Evolutionary conservation across 2,329 filamentous ascomycete genomes (phyloP).

Genomic region (Phyllosticta citriasiana): DNA sequence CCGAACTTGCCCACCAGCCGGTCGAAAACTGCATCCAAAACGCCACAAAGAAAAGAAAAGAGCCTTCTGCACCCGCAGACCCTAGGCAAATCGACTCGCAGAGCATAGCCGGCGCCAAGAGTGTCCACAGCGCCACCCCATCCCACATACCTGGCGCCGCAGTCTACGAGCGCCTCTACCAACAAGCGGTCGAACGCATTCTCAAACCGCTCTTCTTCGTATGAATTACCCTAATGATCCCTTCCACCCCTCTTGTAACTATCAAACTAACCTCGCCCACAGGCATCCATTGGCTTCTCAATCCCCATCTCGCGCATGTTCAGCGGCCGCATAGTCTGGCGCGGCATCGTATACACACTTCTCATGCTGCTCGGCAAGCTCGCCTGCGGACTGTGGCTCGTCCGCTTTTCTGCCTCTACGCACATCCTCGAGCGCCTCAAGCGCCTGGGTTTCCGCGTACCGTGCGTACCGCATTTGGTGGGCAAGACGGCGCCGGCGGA

Average conservation of each 20-base stretch:
- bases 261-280: neutral
- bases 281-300: constrained; percentile 59
- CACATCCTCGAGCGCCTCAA: neutral
- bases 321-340: constrained; percentile 53
- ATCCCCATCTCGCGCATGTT: constrained; percentile 68
- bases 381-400: constrained; percentile 31
- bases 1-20: constrained; percentile 22
- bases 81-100: neutral
- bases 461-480: constrained; percentile 4
- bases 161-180: constrained; percentile 40
- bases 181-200: constrained; percentile 38
- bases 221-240: neutral
- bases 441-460: neutral
- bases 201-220: constrained; percentile 65
- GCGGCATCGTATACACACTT: constrained; percentile 59
- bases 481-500: neutral
- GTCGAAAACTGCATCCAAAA: neutral
- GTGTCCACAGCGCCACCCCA: neutral
- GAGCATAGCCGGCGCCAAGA: neutral
- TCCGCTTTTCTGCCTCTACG: constrained; percentile 22
- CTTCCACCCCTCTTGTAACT: constrained; percentile 13
- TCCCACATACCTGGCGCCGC: constrained; percentile 15
- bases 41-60: neutral
- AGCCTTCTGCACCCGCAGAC: neutral
- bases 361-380: constrained; percentile 53